A percentile compares a stretch with the other conserved stretches of the same genome.
phyloP scores from a whole-genome alignment of 2,329 filamentous ascomycete genomes.

The Trichoderma sp. region DNA sequence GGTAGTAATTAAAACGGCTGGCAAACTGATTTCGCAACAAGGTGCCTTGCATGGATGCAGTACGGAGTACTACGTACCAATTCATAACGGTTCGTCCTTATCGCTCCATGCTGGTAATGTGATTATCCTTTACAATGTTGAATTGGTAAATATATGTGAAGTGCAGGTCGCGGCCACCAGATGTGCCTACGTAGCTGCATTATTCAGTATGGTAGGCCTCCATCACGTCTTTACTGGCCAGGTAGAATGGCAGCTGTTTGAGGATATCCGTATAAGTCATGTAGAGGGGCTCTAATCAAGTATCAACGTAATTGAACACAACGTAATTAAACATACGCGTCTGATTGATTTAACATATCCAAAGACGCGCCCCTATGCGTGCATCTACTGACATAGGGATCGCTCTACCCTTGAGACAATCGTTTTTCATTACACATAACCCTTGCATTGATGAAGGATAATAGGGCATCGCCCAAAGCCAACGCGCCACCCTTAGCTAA shows the following conservation, averaged over 20 bases:
- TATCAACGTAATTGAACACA: neutral
- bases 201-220: neutral
- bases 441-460: neutral
- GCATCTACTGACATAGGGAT: neutral
- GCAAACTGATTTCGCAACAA: neutral
- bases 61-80: neutral
- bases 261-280: neutral
- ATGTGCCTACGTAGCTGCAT: neutral
- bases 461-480: neutral
- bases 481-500: constrained; percentile 62
- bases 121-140: neutral
- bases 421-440: neutral
- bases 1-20: constrained; percentile 6
- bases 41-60: neutral
- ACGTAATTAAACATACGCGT: neutral
- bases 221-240: neutral
- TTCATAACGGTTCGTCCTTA: neutral
- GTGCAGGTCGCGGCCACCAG: neutral
- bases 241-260: neutral
- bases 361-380: neutral
- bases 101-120: neutral
- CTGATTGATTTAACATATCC: neutral
- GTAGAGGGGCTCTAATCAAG: neutral
- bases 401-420: neutral
- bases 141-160: neutral